Percentiles rank a stretch among this genome's conserved stretches.
These are phyloP conservation scores for Mycotypha africana DNA, from an alignment of 371 early-diverging fungal genomes.

Conservation along the genomic window DNA sequence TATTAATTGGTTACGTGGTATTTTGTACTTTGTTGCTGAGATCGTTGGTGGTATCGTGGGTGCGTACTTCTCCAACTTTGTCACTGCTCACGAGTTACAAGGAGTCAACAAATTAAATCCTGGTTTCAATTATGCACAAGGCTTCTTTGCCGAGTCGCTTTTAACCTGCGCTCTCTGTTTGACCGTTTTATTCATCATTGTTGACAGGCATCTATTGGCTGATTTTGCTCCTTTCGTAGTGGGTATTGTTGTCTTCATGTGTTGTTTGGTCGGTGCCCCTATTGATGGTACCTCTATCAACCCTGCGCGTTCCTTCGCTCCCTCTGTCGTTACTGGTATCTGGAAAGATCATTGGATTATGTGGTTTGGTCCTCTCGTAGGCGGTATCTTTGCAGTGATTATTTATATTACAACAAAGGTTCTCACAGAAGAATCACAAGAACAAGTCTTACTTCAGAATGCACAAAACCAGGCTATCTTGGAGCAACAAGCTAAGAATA, in stretches of 20 bases:
- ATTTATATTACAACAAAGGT: conserved; percentile 8
- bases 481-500: no score
- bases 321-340: conserved; percentile 45
- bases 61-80: conserved; percentile 32
- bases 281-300: conserved; percentile 49
- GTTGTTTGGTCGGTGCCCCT: conserved; percentile 42
- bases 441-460: conserved; percentile 4
- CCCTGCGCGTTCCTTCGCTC: conserved; percentile 58
- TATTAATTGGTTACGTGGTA: conserved; percentile 31
- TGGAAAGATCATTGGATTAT: conserved; percentile 53
- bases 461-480: conserved; percentile 1
- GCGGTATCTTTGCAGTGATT: conserved; percentile 12
- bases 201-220: conserved; percentile 36
- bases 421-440: conserved; percentile 7
- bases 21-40: conserved; percentile 46
- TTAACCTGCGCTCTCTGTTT: conserved; percentile 42
- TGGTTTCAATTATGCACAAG: conserved; percentile 32
- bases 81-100: conserved; percentile 25
- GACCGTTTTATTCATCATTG: conserved; percentile 37
- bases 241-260: conserved; percentile 44
- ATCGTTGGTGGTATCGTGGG: conserved; percentile 51
- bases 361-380: conserved; percentile 43
- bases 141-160: conserved; percentile 45
- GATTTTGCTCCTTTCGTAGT: conserved; percentile 47
- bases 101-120: conserved; percentile 33